Base-by-base conservation (phyloP, 352 stramenopile species). In the Phytophthora foliorum region DNA sequence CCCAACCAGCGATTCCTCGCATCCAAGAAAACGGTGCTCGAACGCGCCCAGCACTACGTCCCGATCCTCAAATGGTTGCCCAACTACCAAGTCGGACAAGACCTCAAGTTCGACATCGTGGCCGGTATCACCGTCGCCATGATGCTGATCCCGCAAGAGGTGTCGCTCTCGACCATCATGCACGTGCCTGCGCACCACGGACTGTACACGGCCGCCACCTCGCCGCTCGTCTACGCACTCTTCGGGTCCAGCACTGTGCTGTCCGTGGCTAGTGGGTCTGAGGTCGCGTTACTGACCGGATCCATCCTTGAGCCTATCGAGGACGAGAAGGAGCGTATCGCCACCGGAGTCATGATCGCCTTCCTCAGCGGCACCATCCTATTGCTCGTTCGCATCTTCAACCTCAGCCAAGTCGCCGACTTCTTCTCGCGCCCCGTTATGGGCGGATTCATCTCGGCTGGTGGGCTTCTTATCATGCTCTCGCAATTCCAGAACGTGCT, bases 361-460 rank as follows among this genome's bases (percentile, higher is more conserved):
- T 94, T 98, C 63, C 61, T 97, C 38, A 87, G 88, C 34, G 91
- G 91, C 11, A 36, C 86, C 46, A 85, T 90, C 70, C 79, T 96
- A 36, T 64, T 97, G 39, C 52, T 85, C 24, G 78, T 97, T 34
- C 86, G 91, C 25, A 34, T 96, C 9, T 63, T 96, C 9, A 78
- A 85, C 39, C 75, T 96, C 36, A 90, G 90, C 32, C 91, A 94
- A 49, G 75, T 98, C 44, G 88, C 88, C 13, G 89, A 91, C 54
- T 97, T 98, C 70, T 86, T 97, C 64, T 92, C 84, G 4, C 83
- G 95, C 52, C 89, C 92, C 1, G 91, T 98, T 55, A 85, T 97
- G 66, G 91, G 86, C 7, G 92, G 92, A 41, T 98, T 98, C 73
- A 96, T 93, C 32, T 92, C 84, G 13, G 91, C 77, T 25, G 89